A percentile compares a stretch with the other conserved stretches of the same genome.
Conservation (phyloP, 2,329 filamentous ascomycete species). For the Byssothecium circinans region DNA sequence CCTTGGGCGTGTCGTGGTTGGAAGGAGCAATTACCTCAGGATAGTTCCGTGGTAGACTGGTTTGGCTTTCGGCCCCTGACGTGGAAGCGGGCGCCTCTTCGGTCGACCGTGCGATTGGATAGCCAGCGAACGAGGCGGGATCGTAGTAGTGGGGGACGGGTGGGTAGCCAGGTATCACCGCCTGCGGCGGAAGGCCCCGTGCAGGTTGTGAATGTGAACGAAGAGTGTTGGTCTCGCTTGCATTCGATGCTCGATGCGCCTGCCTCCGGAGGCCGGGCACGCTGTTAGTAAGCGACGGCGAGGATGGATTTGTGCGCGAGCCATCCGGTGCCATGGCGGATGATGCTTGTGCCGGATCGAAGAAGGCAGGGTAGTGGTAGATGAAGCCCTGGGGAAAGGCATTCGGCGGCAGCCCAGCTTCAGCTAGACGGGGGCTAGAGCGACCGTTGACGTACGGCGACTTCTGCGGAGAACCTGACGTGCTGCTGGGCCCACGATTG, state of each 20-base stretch:
- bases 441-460: constrained; percentile 35
- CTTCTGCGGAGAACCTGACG: constrained; percentile 40
- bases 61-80: constrained; percentile 18
- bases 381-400: constrained; percentile 46
- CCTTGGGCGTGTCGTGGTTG: constrained; percentile 48
- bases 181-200: constrained; percentile 45
- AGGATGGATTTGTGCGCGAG: constrained; percentile 53
- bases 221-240: constrained; percentile 47
- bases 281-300: constrained; percentile 50
- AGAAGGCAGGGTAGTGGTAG: constrained; percentile 49
- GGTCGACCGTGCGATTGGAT: constrained; percentile 39
- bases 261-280: constrained; percentile 51
- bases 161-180: constrained; percentile 45
- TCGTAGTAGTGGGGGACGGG: constrained; percentile 39
- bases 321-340: constrained; percentile 47
- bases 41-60: constrained; percentile 22
- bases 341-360: constrained; percentile 43
- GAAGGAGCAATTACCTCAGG: constrained; percentile 22
- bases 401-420: constrained; percentile 30
- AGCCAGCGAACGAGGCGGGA: constrained; percentile 31
- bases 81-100: constrained; percentile 29
- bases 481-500: constrained; percentile 33
- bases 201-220: constrained; percentile 56
- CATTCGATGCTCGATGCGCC: constrained; percentile 47
- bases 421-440: constrained; percentile 38